phyloP scores from a whole-genome alignment of 805 yeast genomes.

The Isabelozyma rhagii region DNA sequence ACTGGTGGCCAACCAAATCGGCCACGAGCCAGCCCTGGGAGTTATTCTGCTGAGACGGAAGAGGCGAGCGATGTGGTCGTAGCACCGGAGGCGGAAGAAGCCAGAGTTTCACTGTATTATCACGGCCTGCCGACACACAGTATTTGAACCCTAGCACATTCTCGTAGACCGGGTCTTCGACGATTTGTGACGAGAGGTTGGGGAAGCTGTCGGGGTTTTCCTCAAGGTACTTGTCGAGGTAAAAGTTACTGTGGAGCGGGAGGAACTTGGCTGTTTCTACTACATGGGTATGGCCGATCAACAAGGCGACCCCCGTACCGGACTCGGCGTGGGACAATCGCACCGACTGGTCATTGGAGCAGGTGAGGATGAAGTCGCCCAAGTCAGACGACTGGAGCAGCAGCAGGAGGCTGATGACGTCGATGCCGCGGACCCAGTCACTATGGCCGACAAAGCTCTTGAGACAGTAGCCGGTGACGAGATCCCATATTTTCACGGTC shows the following conservation, averaged over 20 bases:
- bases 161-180: constrained; percentile 21
- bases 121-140: constrained; percentile 78
- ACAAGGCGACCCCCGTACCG: constrained; percentile 64
- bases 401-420: constrained; percentile 23
- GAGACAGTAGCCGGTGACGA: constrained; percentile 62
- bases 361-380: constrained; percentile 63
- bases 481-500: constrained; percentile 63
- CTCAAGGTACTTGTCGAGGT: constrained; percentile 45
- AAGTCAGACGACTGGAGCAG: constrained; percentile 11
- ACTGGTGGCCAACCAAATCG: constrained; percentile 69
- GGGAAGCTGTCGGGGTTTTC: constrained; percentile 28
- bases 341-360: constrained; percentile 76
- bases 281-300: constrained; percentile 81
- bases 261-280: constrained; percentile 70
- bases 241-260: constrained; percentile 48
- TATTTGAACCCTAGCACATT: constrained; percentile 58
- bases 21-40: constrained; percentile 59
- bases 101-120: constrained; percentile 74
- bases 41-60: constrained; percentile 48
- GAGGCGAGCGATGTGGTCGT: constrained; percentile 52
- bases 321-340: constrained; percentile 63
- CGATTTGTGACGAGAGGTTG: constrained; percentile 26
- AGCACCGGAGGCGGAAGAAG: constrained; percentile 62
- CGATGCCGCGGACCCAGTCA: constrained; percentile 82
- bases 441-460: constrained; percentile 73